Evolutionary conservation across 1,284 basidiomycete genomes (phyloP), one percentile per base, ranked within the genome.

Genomic region (Ustilago hordei): DNA sequence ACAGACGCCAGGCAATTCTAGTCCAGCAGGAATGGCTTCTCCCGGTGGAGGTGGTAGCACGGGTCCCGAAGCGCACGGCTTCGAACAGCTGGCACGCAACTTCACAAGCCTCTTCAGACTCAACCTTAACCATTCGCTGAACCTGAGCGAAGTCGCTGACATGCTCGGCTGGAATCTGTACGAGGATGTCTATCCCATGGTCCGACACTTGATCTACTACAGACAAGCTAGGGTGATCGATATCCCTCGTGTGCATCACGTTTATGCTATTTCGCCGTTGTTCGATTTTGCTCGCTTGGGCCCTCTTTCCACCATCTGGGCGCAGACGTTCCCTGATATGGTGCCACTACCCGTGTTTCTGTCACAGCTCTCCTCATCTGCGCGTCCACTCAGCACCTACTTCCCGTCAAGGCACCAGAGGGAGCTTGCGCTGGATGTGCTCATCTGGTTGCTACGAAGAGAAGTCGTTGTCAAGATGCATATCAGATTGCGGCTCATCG

Each of bases 401-500:
- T 78, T 81, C 57, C 65, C 76, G 12, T 65, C 69, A 8, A 54
- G 76, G 17, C 66, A 78, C 32, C 64, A 77, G 45, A 65, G 65
- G 13, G 59, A 90, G 15, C 86, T 91, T 48, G 96, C 93, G 83
- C 90, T 93, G 64, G 91, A 93, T 47, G 92, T 95, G 41, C 90
- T 98, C n/a, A 87, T 93, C 52, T 99, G 95, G 95, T 90, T 98
- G 88, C 89, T 99, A 43, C 92, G 93, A 75, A 91, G 91, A 57
- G 93, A 94, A 78, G 89, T 98, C 67, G 88, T 98, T 28, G 90
- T 93, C 63, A 93, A 94, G 38, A 89, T 95, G 52, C 95, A 95
- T 84, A 90, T 95, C 8, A 91, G 93, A 47, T 91, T 96, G 59
- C 91, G 95, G 43, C 89, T 98, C 39, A 89, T 95, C 23, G 94